phyloP scores from a whole-genome alignment of 208 protist genomes.

The Wallacemonas rigidus region DNA sequence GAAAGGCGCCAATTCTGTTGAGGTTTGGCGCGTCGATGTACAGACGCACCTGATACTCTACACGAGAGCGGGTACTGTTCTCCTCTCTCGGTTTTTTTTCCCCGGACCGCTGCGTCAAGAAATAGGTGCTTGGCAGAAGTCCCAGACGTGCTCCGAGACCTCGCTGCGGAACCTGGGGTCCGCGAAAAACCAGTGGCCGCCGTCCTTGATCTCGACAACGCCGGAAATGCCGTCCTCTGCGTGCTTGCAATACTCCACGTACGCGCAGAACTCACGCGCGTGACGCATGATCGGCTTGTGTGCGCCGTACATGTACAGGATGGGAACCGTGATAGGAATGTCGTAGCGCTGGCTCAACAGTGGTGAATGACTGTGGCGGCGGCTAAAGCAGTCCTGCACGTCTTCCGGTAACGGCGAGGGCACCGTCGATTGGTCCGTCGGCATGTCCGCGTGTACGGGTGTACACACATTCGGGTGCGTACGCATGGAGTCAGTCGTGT shows the following conservation, averaged over 20 bases:
- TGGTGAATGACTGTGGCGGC: slow-evolving; percentile 28
- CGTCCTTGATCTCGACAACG: slow-evolving; percentile 62
- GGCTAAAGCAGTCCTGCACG: background rate
- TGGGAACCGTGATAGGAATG: slow-evolving; percentile 55
- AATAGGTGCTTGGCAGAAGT: slow-evolving; percentile 38
- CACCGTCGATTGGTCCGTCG: no score
- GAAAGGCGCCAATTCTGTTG: no score
- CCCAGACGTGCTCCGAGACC: slow-evolving; percentile 47
- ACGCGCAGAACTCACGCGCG: slow-evolving; percentile 60
- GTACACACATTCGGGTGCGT: background rate
- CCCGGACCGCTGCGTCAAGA: background rate
- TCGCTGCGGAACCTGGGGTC: slow-evolving; percentile 48
- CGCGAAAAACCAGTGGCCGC: slow-evolving; percentile 82
- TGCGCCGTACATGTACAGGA: slow-evolving; percentile 76
- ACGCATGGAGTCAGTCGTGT: background rate
- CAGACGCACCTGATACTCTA: no score
- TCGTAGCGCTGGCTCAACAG: slow-evolving; percentile 57
- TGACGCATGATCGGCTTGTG: slow-evolving; percentile 56
- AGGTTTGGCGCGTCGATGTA: no score
- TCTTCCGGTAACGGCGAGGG: background rate
- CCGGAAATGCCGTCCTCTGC: slow-evolving; percentile 62
- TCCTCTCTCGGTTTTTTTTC: background rate
- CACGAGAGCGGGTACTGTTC: no score
- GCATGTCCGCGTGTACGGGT: no score
- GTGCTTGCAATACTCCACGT: slow-evolving; percentile 54